Conservation (phyloP, 2,329 filamentous ascomycete species). For the Sporothrix inflata region DNA sequence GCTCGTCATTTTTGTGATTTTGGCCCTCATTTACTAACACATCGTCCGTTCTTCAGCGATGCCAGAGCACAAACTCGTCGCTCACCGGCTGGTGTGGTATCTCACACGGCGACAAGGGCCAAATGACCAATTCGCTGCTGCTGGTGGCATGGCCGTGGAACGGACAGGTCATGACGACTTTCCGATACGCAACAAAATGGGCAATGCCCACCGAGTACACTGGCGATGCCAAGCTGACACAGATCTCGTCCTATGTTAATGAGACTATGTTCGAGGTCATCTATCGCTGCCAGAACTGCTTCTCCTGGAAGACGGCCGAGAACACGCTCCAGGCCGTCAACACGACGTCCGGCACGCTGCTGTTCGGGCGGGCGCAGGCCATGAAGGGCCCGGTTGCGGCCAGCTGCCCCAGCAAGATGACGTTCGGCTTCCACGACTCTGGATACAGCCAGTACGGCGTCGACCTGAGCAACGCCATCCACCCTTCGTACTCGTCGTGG, state of each 20-base stretch:
- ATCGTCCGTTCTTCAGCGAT: slow-evolving; percentile 43
- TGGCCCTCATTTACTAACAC: neutral
- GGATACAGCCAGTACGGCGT: slow-evolving; percentile 59
- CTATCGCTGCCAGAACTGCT: slow-evolving; percentile 66
- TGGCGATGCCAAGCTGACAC: slow-evolving; percentile 61
- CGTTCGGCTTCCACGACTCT: slow-evolving; percentile 57
- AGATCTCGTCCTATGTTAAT: slow-evolving; percentile 62
- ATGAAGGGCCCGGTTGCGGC: slow-evolving; percentile 48
- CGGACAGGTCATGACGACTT: slow-evolving; percentile 58
- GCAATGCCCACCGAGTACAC: slow-evolving; percentile 60
- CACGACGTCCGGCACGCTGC: slow-evolving; percentile 49
- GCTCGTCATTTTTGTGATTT: neutral
- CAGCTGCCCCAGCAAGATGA: slow-evolving; percentile 48
- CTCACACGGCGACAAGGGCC: slow-evolving; percentile 51
- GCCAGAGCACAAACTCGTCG: slow-evolving; percentile 49
- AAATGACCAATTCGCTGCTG: slow-evolving; percentile 62
- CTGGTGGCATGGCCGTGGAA: slow-evolving; percentile 61
- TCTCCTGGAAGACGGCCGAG: slow-evolving; percentile 56
- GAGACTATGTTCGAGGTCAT: slow-evolving; percentile 62
- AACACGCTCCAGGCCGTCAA: slow-evolving; percentile 45
- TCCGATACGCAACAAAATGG: slow-evolving; percentile 63
- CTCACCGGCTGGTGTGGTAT: slow-evolving; percentile 62
- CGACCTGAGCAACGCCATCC: slow-evolving; percentile 43
- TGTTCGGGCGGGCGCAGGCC: slow-evolving; percentile 62
- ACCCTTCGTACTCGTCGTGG: slow-evolving; percentile 50